phyloP scores from a whole-genome alignment of 2,329 filamentous ascomycete species.

The Colletotrichum shisoi region DNA sequence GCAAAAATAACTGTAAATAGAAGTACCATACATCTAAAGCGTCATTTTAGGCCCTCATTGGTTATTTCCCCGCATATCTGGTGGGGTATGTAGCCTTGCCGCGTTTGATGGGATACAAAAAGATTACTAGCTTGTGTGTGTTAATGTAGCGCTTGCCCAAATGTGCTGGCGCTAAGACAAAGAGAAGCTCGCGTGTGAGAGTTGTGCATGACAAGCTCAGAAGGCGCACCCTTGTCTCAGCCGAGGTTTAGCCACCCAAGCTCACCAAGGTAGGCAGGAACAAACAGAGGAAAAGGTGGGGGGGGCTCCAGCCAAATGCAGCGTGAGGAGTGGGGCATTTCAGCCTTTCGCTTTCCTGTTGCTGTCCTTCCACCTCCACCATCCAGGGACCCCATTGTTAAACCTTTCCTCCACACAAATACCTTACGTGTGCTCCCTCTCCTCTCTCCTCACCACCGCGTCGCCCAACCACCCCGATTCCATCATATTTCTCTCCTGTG shows the following conservation, averaged over 20 bases:
- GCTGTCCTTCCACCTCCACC: slow-evolving; percentile 31
- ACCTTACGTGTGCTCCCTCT: slow-evolving; percentile 26
- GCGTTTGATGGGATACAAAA: too few species aligned
- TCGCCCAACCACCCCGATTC: slow-evolving; percentile 21
- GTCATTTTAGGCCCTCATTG: too few species aligned
- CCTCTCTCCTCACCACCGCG: slow-evolving; percentile 24
- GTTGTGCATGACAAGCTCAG: too few species aligned
- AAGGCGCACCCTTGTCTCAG: neutral
- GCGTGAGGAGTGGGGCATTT: slow-evolving; percentile 26
- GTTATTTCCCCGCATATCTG: too few species aligned
- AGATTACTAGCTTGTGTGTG: neutral
- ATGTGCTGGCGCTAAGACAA: slow-evolving; percentile 2
- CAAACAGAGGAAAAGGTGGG: slow-evolving; percentile 4
- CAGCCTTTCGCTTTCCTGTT: slow-evolving; percentile 37
- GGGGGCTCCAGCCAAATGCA: slow-evolving; percentile 33
- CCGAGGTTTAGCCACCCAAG: slow-evolving; percentile 18
- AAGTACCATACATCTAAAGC: too few species aligned
- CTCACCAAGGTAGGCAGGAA: neutral
- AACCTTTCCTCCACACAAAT: slow-evolving; percentile 38
- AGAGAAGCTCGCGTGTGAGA: slow-evolving; percentile 2
- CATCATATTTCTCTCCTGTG: slow-evolving; percentile 24
- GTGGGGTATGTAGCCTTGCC: too few species aligned
- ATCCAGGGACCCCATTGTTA: slow-evolving; percentile 14
- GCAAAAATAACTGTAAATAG: too few species aligned
- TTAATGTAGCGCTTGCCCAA: neutral